phyloP scores from a whole-genome alignment of 2,329 filamentous ascomycete genomes.

The Calonectria montana region DNA sequence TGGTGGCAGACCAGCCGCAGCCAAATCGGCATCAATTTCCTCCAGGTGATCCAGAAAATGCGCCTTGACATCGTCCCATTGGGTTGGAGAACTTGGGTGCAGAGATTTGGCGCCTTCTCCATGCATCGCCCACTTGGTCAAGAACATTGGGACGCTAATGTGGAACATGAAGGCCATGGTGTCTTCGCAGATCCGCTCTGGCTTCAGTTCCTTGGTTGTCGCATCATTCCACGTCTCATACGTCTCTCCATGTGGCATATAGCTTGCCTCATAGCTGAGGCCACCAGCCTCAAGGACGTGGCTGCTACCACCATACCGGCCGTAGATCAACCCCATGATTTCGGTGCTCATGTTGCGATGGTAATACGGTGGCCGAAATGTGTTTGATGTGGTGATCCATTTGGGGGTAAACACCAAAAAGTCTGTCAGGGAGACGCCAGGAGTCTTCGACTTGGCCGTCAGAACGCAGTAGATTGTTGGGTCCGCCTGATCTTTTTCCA shows the following conservation, averaged over 20 bases:
- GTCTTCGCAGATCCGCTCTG: slow-evolving; percentile 12
- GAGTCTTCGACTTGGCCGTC: slow-evolving; percentile 65
- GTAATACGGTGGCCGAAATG: slow-evolving; percentile 74
- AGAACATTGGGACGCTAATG: slow-evolving; percentile 15
- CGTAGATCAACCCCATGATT: slow-evolving; percentile 63
- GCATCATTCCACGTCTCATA: slow-evolving; percentile 37
- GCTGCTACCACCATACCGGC: slow-evolving; percentile 43
- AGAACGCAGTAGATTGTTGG: slow-evolving; percentile 74
- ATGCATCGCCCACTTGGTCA: slow-evolving; percentile 16
- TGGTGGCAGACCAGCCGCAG: slow-evolving; percentile 8
- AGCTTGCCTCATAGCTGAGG: slow-evolving; percentile 21
- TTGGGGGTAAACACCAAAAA: slow-evolving; percentile 75
- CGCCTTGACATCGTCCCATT: slow-evolving; percentile 18
- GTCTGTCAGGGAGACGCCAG: slow-evolving; percentile 68
- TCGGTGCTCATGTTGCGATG: slow-evolving; percentile 70
- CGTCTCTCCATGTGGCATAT: slow-evolving; percentile 37
- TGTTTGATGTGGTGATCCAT: slow-evolving; percentile 71
- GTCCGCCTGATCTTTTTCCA: slow-evolving; percentile 68
- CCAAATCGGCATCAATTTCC: slow-evolving; percentile 12
- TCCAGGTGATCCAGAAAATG: slow-evolving; percentile 18
- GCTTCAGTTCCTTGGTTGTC: slow-evolving; percentile 8
- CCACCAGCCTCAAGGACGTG: slow-evolving; percentile 29
- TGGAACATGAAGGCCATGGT: slow-evolving; percentile 26
- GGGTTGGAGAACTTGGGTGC: not conserved
- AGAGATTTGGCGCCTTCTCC: slow-evolving; percentile 16